Evolutionary conservation across 2,329 filamentous ascomycete species (phyloP).

Genomic region (Thelonectria rubi): DNA sequence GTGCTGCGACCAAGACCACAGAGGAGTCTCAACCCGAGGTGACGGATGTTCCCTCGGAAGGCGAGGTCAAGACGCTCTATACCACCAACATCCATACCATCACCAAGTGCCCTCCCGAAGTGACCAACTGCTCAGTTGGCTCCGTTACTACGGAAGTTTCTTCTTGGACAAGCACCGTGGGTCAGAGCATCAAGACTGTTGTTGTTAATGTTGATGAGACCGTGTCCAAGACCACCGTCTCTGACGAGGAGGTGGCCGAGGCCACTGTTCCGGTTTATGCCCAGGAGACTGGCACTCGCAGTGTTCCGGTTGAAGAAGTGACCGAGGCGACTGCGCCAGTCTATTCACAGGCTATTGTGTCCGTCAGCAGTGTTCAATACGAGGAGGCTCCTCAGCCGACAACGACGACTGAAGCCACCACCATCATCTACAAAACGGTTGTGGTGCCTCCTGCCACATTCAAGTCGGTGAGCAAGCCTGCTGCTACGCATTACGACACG

Average conservation of each 20-base stretch:
- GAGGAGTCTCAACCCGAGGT: slow-evolving; percentile 21
- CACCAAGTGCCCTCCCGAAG: slow-evolving; percentile 61
- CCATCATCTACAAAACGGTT: slow-evolving; percentile 27
- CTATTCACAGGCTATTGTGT: not conserved
- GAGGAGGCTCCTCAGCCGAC: slow-evolving; percentile 13
- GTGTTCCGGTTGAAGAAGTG: slow-evolving; percentile 21
- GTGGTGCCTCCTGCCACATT: slow-evolving; percentile 29
- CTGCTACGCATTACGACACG: slow-evolving; percentile 27
- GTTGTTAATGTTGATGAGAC: slow-evolving; percentile 18
- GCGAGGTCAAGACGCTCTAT: slow-evolving; percentile 56
- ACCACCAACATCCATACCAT: slow-evolving; percentile 62
- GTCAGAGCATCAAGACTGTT: slow-evolving; percentile 32
- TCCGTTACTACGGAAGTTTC: slow-evolving; percentile 46
- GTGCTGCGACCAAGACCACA: slow-evolving; percentile 26
- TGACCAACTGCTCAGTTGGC: slow-evolving; percentile 58
- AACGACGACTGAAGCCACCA: slow-evolving; percentile 20
- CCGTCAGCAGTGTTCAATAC: not conserved
- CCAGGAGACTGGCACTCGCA: not conserved
- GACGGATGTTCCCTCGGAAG: slow-evolving; percentile 27
- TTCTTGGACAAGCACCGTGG: slow-evolving; percentile 33
- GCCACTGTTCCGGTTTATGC: not conserved
- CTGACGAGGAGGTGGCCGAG: slow-evolving; percentile 26
- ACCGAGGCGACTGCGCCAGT: slow-evolving; percentile 12
- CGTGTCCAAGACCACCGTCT: not conserved
- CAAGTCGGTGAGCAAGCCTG: slow-evolving; percentile 33